A percentile compares a stretch with the other conserved stretches of the same genome.
These are phyloP conservation scores for Stagonosporopsis rhizophila DNA, from an alignment of 2,329 filamentous ascomycete species.

Conservation along the genomic window DNA sequence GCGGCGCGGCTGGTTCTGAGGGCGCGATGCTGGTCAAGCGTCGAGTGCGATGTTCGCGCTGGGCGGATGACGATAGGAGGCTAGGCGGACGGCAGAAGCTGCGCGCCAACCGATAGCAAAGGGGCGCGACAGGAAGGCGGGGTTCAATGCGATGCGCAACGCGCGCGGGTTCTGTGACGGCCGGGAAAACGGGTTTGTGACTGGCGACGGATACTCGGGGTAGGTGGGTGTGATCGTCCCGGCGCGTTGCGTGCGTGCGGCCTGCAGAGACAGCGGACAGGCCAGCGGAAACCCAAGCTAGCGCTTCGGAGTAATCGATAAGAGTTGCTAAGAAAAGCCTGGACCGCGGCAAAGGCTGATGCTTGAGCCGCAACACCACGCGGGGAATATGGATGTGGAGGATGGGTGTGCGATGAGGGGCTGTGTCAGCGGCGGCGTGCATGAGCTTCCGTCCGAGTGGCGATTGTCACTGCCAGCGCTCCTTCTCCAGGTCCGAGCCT, in stretches of 20 bases:
- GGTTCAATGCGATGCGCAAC: constrained; percentile 12
- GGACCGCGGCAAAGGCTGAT: constrained; percentile 14
- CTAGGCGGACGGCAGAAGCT: constrained; percentile 24
- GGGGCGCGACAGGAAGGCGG: constrained; percentile 5
- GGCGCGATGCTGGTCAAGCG: constrained; percentile 17
- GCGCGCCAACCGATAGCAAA: constrained; percentile 3
- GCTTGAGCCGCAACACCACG: constrained; percentile 22
- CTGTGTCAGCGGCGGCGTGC: constrained; percentile 1
- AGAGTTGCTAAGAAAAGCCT: constrained; percentile 21
- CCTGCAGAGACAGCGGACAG: constrained; percentile 17
- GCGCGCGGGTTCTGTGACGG: constrained; percentile 15
- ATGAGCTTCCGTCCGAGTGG: constrained; percentile 10
- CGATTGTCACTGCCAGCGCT: neutral
- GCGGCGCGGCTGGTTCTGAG: constrained; percentile 10
- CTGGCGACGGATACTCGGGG: constrained; percentile 9
- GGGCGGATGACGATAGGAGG: constrained; percentile 33
- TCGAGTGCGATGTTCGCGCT: constrained; percentile 26
- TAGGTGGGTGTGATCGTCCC: constrained; percentile 26
- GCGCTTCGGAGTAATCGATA: constrained; percentile 28
- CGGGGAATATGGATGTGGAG: constrained; percentile 4
- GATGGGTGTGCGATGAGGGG: neutral
- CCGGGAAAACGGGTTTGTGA: constrained; percentile 14
- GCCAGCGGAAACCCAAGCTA: constrained; percentile 5
- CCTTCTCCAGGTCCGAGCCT: constrained; percentile 7
- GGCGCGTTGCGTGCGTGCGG: constrained; percentile 27